Base-by-base conservation (phyloP, 2,329 filamentous ascomycete species). In the Leptographium lundbergii region DNA sequence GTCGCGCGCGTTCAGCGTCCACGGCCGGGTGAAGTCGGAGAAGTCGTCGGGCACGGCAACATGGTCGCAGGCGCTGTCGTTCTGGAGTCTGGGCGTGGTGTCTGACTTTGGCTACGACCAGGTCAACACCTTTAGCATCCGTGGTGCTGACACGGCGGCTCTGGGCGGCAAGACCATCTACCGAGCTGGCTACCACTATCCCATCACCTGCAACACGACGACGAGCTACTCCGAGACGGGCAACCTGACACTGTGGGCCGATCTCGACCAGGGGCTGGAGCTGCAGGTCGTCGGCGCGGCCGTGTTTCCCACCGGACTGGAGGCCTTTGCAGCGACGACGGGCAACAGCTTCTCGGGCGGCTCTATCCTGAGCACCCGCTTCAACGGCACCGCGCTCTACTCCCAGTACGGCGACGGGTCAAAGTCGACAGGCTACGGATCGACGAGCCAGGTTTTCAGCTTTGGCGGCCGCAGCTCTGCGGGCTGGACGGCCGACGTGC, bases 11-110 rank as follows among this genome's bases (percentile, higher is more conserved):
- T 66, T 90, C 10, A 75, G 72, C 1, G 73, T 87, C 57, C 74
- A 69, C 13, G 81, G 83, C 4, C 73, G 67, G 0, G 69, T 87
- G 19, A 70, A 71, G 17, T 80, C 80, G 6, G 75, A 80, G 22
- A 68, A 70, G n/a, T n/a, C 53, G 13, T 59, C 62, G 59, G 24
- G 59, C n/a, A 1, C 57, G 6, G 74, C 73, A 6, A 69, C 71
- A 3, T 89, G 86, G 86, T 71, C 69, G 6, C 87, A 89, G 66
- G 70, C 68, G 9, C 75, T 87, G 1, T 69, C 70, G 11, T 77
- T 85, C 65, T 75, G 73, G 22, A 78, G 80, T 61, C 67, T 74
- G 29, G 85, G 83, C 32, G 72, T 75, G 57, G 70, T 80, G 27
- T 61, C 62, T 11, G 63, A 60, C n/a, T 66, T 62, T 39, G 74